These are phyloP conservation scores for Hemerocallis citrina DNA, from an alignment of 106 monocot genomes.

Conservation along the genomic window DNA sequence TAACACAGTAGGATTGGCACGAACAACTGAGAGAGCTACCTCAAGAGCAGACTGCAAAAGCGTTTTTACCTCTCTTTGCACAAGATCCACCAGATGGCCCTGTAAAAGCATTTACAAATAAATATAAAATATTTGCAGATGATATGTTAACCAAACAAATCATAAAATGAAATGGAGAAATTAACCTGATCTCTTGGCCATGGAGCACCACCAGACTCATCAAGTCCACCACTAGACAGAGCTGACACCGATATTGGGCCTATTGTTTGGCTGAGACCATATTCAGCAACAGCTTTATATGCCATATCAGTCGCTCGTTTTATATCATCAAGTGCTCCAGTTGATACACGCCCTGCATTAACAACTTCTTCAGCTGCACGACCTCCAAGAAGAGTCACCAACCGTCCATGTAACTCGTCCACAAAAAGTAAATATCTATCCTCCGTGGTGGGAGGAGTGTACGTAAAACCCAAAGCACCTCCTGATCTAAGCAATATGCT, in stretches of 20 bases:
- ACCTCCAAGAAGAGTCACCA: constrained; percentile 97
- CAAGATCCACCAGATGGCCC: constrained; percentile 90
- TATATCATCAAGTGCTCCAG: constrained; percentile 98
- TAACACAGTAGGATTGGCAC: constrained; percentile 83
- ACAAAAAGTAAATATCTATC: constrained; percentile 91
- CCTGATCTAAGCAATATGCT: constrained; percentile 96
- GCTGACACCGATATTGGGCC: constrained; percentile 85
- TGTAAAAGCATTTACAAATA: constrained; percentile 16
- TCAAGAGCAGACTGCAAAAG: constrained; percentile 87
- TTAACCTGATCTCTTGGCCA: constrained; percentile 93
- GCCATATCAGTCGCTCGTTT: constrained; percentile 96
- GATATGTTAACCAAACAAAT: background rate
- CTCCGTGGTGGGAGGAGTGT: constrained; percentile 88
- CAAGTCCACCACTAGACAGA: constrained; percentile 84
- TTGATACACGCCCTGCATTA: constrained; percentile 92
- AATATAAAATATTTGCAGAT: constrained; percentile 1
- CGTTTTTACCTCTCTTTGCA: constrained; percentile 76
- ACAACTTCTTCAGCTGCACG: constrained; percentile 94
- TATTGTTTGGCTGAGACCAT: constrained; percentile 69
- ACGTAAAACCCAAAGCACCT: constrained; percentile 95
- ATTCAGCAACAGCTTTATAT: constrained; percentile 97
- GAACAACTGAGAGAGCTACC: constrained; percentile 84
- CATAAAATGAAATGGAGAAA: constrained; percentile 8
- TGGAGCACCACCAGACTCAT: constrained; percentile 72
- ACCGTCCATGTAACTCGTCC: constrained; percentile 83